phyloP scores from a whole-genome alignment of 371 early-diverging fungal species.

The Entomophthora muscae region DNA sequence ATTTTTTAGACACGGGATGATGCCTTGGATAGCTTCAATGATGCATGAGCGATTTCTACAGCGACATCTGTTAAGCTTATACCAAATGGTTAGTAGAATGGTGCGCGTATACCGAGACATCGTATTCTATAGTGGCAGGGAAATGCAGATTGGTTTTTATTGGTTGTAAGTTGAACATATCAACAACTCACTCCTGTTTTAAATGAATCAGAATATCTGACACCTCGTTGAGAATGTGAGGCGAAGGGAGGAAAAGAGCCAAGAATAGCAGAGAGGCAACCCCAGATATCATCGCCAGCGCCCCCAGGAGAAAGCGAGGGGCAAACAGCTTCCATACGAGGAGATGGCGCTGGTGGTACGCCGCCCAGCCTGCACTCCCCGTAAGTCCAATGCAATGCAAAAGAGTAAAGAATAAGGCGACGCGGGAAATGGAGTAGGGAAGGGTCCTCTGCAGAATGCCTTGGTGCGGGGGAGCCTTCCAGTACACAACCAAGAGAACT shows the following conservation, averaged over 20 bases:
- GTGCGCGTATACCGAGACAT: no score
- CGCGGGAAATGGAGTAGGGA: constrained; percentile 9
- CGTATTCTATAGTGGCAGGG: no score
- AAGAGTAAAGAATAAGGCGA: background rate
- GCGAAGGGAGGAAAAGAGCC: constrained; percentile 1
- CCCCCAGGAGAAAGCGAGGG: constrained; percentile 67
- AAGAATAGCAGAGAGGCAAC: background rate
- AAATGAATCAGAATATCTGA: background rate
- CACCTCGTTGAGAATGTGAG: background rate
- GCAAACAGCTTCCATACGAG: constrained; percentile 95
- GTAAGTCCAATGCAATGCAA: background rate
- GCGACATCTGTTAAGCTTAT: no score
- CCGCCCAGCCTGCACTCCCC: constrained; percentile 17
- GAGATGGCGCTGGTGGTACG: constrained; percentile 57
- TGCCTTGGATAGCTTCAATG: no score
- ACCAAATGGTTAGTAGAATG: no score
- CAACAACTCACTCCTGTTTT: background rate
- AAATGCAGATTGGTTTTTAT: no score
- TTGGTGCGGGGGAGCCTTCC: constrained; percentile 19
- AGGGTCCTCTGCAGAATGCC: constrained; percentile 17
- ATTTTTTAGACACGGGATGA: no score
- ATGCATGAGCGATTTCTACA: no score
- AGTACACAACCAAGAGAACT: constrained; percentile 23
- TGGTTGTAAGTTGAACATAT: no score
- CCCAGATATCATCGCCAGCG: constrained; percentile 11